These are phyloP conservation scores for Neonectria hederae DNA, from an alignment of 2,329 filamentous ascomycete genomes.

Conservation along the genomic window DNA sequence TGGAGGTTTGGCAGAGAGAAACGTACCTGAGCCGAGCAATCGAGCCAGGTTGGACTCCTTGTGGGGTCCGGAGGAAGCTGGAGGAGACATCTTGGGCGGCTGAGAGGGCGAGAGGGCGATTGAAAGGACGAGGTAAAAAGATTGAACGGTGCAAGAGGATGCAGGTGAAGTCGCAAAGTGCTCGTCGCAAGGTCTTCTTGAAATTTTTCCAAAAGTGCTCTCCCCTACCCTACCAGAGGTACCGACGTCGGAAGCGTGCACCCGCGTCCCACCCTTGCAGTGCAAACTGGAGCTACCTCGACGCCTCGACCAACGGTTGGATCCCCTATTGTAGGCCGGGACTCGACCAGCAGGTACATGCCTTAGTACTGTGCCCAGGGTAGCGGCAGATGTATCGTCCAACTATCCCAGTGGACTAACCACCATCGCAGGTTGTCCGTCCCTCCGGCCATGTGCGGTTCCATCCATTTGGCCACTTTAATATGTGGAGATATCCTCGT, in stretches of 20 bases:
- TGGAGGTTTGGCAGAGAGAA: background rate
- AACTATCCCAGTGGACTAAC: background rate
- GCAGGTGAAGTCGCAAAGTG: constrained; percentile 12
- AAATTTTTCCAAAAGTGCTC: constrained; percentile 41
- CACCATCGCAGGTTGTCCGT: constrained; percentile 4
- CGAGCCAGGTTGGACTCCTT: constrained; percentile 90
- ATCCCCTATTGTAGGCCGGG: constrained; percentile 13
- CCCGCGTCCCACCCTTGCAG: constrained; percentile 2
- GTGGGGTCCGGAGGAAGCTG: constrained; percentile 60
- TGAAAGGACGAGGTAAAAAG: constrained; percentile 9
- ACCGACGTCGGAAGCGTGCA: constrained; percentile 41
- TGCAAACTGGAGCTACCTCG: background rate
- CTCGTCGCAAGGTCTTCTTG: constrained; percentile 18
- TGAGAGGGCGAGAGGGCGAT: constrained; percentile 7
- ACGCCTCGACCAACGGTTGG: constrained; percentile 7
- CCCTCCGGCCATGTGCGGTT: constrained; percentile 8
- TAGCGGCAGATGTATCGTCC: no score
- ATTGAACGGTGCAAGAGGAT: background rate
- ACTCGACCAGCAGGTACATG: background rate
- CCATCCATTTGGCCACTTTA: constrained; percentile 24
- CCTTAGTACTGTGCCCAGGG: no score
- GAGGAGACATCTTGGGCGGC: constrained; percentile 66
- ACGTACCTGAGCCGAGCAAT: constrained; percentile 86
- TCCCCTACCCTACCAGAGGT: constrained; percentile 35
- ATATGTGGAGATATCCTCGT: constrained; percentile 11